Evolutionary conservation across 2,329 filamentous ascomycete genomes (phyloP), one percentile per base, ranked within the genome.

Genomic region (Epichloe coenophiala): DNA sequence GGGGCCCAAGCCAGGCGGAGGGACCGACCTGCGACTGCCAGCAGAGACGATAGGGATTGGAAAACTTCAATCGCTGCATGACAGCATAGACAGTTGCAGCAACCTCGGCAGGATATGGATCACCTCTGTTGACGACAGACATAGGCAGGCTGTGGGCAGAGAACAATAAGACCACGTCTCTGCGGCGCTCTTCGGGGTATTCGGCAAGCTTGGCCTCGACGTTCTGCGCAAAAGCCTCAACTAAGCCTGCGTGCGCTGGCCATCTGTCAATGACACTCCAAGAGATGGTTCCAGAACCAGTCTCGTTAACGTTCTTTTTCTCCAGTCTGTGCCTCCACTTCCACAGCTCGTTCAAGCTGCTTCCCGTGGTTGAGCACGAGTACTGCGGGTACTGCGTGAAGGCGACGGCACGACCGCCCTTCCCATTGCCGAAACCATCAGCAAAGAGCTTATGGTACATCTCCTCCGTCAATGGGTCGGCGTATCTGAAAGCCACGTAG

Each of bases 331-430:
- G 86, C 55, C 90, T 79, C 89, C 90, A 96, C 70, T 94, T 96
- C 93, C 93, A 98, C 37, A 98, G 71, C 70, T 98, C 93, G 62
- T 98, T 98, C 51, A 98, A 71, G 55, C 88, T 95, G 67, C 88
- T 95, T 21, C 93, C 93, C 0, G 93, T 98, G 1, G 93, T 98
- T 19, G 89, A 95, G 71, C 94, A 98, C 19, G 88, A 95, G 69
- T 98, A 98, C 66, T 98, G 93, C 2, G 93, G 93, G 61, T 98
- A 98, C 68, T 98, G 93, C 31, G 91, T 96, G 63, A 98, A 98
- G 1, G 93, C 93, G 4, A 98, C 89, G 2, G 94, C 93, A 52
- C 93, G 80, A 3, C 91, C 91, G n/a, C 90, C 90, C 54, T 81
- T 88, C 4, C 91, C 90, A 49, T 83, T 80, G 11, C 90, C 91